phyloP scores from a whole-genome alignment of 1,284 basidiomycete genomes.

The Gymnopus androsaceus region DNA sequence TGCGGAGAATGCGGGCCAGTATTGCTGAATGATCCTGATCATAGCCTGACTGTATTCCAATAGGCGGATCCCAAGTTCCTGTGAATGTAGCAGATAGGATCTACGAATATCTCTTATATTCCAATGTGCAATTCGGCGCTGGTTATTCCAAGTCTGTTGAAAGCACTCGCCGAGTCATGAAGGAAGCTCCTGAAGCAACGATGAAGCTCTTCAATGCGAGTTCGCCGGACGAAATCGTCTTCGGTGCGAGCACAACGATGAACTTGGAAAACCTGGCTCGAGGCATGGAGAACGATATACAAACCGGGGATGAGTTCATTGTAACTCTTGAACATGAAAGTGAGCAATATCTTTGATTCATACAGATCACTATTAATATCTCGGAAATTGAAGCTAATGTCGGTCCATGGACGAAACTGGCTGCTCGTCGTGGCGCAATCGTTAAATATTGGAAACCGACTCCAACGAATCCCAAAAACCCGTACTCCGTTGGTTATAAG shows the following conservation, averaged over 20 bases:
- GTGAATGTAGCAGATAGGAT: conserved; percentile 58
- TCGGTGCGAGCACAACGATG: conserved; percentile 70
- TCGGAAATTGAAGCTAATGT: conserved; percentile 55
- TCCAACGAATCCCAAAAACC: conserved; percentile 53
- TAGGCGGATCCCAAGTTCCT: conserved; percentile 69
- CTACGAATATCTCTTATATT: conserved; percentile 66
- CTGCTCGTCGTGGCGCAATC: conserved; percentile 53
- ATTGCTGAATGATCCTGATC: background rate
- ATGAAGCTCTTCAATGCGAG: conserved; percentile 65
- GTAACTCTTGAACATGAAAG: conserved; percentile 79
- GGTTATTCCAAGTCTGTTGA: conserved; percentile 60
- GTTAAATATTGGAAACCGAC: conserved; percentile 64
- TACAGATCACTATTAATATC: conserved; percentile 10
- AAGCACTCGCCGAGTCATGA: conserved; percentile 53
- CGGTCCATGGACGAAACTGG: conserved; percentile 79
- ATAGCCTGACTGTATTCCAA: background rate
- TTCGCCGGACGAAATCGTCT: conserved; percentile 62
- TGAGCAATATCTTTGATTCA: conserved; percentile 25
- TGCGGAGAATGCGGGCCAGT: conserved; percentile 64
- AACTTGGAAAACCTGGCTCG: conserved; percentile 66
- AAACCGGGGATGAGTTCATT: conserved; percentile 69
- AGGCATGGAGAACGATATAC: conserved; percentile 54
- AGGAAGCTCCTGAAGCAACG: conserved; percentile 52
- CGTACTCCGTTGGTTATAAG: conserved; percentile 63
- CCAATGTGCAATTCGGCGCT: conserved; percentile 75